A percentile compares a stretch with the other conserved stretches of the same genome.
Evolutionary conservation across 2,329 filamentous ascomycete genomes (phyloP).

Genomic region (Herpomyces periplanetae): DNA sequence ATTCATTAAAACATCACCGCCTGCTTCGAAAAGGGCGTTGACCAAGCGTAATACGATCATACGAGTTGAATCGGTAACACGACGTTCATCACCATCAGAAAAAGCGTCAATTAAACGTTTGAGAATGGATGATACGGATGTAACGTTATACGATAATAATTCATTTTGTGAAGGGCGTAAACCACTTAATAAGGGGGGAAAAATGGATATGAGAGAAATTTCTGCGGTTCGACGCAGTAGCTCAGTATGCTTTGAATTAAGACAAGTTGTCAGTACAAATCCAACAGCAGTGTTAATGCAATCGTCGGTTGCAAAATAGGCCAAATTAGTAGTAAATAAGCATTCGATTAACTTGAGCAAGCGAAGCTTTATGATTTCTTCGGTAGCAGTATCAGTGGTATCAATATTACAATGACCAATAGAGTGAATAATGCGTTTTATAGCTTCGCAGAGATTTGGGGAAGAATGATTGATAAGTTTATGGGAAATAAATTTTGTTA

Average conservation of each 20-base stretch:
- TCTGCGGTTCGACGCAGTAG: constrained; percentile 64
- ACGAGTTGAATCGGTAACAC: constrained; percentile 72
- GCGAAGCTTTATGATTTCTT: constrained; percentile 72
- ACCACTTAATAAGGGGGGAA: constrained; percentile 84
- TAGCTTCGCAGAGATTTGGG: constrained; percentile 53
- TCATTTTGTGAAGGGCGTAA: constrained; percentile 18
- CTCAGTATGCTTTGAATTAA: constrained; percentile 60
- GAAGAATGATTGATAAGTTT: constrained; percentile 51
- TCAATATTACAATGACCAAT: constrained; percentile 95
- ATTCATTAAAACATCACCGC: constrained; percentile 66
- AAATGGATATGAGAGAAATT: constrained; percentile 94
- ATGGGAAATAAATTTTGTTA: constrained; percentile 87
- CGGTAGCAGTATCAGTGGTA: constrained; percentile 67
- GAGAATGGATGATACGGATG: constrained; percentile 67
- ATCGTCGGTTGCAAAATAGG: constrained; percentile 75
- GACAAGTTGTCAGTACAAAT: constrained; percentile 81
- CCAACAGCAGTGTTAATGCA: constrained; percentile 99
- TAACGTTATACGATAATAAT: constrained; percentile 28
- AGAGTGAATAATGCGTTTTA: constrained; percentile 73
- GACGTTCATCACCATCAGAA: constrained; percentile 59
- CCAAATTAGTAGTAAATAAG: constrained; percentile 75
- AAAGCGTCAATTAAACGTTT: constrained; percentile 82
- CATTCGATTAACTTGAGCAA: constrained; percentile 93
- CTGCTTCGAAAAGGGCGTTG: constrained; percentile 80
- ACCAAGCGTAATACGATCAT: constrained; percentile 93